phyloP scores from a whole-genome alignment of 2,329 filamentous ascomycete genomes.

The Phaeoacremonium minimum region DNA sequence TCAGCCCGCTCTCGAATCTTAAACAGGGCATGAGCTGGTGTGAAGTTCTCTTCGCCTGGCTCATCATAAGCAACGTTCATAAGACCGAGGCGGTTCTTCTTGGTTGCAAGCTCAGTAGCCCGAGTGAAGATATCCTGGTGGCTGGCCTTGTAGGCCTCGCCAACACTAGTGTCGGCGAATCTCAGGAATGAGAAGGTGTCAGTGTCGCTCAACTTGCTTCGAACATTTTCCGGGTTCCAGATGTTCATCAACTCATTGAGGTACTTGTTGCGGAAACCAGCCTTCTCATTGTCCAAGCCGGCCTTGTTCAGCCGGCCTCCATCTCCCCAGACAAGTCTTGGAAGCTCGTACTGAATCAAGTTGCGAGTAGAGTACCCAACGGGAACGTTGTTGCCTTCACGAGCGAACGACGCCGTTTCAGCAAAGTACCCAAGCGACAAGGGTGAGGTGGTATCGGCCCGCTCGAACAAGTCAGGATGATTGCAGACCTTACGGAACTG shows the following conservation, averaged over 20 bases:
- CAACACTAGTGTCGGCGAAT: conserved; percentile 73
- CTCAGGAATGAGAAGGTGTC: conserved; percentile 84
- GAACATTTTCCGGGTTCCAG: conserved; percentile 77
- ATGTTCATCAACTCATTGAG: conserved; percentile 83
- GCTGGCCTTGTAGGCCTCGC: conserved; percentile 67
- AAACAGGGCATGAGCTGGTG: conserved; percentile 74
- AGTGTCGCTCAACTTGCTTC: conserved; percentile 53
- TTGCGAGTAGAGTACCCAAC: conserved; percentile 87
- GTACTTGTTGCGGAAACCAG: conserved; percentile 77
- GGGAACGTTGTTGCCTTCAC: conserved; percentile 75
- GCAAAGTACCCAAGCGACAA: conserved; percentile 83
- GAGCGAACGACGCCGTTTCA: conserved; percentile 91
- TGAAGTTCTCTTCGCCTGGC: conserved; percentile 54
- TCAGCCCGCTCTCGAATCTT: conserved; percentile 71
- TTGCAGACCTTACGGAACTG: conserved; percentile 99
- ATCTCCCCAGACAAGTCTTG: conserved; percentile 76
- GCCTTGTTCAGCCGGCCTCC: conserved; percentile 72
- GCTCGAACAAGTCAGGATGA: conserved; percentile 93
- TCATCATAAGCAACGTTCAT: conserved; percentile 70
- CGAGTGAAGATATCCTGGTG: conserved; percentile 71
- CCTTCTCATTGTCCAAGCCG: conserved; percentile 66
- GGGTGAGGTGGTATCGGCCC: conserved; percentile 85
- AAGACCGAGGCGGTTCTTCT: conserved; percentile 56
- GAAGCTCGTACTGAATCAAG: conserved; percentile 78
- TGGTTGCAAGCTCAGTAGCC: conserved; percentile 55